Evolutionary conservation across 345 rosid genomes (phyloP), one percentile per base, ranked within the genome.

Genomic region (Aurinia saxatilis): DNA sequence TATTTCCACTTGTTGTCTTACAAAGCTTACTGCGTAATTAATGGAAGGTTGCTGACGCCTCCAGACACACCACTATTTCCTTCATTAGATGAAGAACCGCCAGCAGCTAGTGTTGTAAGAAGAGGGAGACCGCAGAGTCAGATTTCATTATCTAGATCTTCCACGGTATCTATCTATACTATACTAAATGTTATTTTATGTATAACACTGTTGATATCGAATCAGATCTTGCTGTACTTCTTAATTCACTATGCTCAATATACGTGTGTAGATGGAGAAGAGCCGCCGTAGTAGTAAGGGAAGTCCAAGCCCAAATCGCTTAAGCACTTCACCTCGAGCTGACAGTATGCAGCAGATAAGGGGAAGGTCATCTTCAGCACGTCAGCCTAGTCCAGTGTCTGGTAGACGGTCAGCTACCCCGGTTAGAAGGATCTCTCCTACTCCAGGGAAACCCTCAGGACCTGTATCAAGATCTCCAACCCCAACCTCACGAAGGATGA

Each of bases 31-130:
- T 37, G 73, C 37, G 34, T 81, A 35, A 52, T 71, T 58, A 72
- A 67, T 78, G 69, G 61, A 76, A 93, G 99, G 99, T 81, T 93
- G 65, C 73, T 90, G 80, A 90, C 97, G 75, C 97, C 99, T 55
- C 99, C 99, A 0, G 97, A 93, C 46, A 87, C 99, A 42, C 99
- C 99, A 3, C 96, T 93, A 60, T 93, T 93, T 75, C 92, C 84
- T 59, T 90, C 92, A 1, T 57, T 93, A 90, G 97, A 93, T 42
- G 95, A 93, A 60, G 92, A 85, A 52, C 87, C 87, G 6, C 80
- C 72, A 10, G 72, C 81, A 52, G 78, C 76, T 57, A 80, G 67
- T 80, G 77, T 70, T 78, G 66, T 68, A 23, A 67, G 77, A 25
- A 87, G 90, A 78, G 97, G 99, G 25, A 90, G 99, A 59, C 85